These are phyloP conservation scores for Lachancea nothofagi DNA, from an alignment of 805 yeast species.

Conservation along the genomic window DNA sequence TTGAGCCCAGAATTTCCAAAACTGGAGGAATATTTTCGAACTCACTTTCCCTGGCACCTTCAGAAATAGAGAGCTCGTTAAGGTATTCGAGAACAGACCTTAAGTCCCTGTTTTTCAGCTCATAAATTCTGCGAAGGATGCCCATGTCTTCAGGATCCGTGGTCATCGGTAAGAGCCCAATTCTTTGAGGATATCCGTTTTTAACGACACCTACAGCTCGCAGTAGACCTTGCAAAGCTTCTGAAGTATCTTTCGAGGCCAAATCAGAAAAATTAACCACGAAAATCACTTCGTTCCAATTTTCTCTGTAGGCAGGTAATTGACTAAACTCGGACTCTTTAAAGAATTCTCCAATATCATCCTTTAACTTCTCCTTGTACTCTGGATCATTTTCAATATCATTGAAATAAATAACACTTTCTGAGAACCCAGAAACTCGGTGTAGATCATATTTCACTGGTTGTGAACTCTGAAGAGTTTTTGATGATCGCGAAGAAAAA, in stretches of 20 bases:
- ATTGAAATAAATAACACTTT: constrained; percentile 62
- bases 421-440: constrained; percentile 28
- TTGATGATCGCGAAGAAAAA: constrained; percentile 22
- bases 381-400: constrained; percentile 61
- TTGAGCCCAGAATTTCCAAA: constrained; percentile 25
- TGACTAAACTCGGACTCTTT: constrained; percentile 48
- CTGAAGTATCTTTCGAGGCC: constrained; percentile 22
- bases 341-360: constrained; percentile 44
- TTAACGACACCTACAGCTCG: constrained; percentile 45
- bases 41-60: constrained; percentile 9
- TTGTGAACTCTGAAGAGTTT: constrained; percentile 23
- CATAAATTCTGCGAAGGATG: constrained; percentile 23
- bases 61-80: constrained; percentile 12
- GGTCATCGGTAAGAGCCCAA: constrained; percentile 69
- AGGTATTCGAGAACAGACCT: constrained; percentile 18
- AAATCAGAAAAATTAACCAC: constrained; percentile 50
- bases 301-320: constrained; percentile 65
- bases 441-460: constrained; percentile 32
- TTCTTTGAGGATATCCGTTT: constrained; percentile 64
- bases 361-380: constrained; percentile 42
- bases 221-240: constrained; percentile 46
- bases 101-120: constrained; percentile 17
- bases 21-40: constrained; percentile 17
- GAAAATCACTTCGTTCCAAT: constrained; percentile 69
- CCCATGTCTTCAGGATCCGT: constrained; percentile 15